phyloP scores from a whole-genome alignment of 768 basidiomycete genomes.

The Suillus subalutaceus region DNA sequence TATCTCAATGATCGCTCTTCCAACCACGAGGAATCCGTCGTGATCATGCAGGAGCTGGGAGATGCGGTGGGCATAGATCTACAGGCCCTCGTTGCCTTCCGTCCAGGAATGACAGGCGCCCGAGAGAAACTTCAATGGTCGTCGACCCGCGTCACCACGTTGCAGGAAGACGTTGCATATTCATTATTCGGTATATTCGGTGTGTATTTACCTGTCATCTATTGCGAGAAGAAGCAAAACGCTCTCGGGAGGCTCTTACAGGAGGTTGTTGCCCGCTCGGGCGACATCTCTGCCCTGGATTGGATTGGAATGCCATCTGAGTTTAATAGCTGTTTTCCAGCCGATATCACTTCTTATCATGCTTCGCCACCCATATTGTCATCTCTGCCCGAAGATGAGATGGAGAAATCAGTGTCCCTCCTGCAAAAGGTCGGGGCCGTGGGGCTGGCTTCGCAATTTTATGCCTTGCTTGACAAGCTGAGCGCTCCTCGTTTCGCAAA shows the following conservation, averaged over 20 bases:
- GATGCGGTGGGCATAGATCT: not conserved
- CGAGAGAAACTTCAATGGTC: not conserved
- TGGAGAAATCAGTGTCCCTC: not conserved
- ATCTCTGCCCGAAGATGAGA: not conserved
- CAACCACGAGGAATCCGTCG: not conserved
- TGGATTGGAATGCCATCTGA: conserved; percentile 3
- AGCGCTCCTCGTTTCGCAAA: conserved; percentile 4
- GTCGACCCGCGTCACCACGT: conserved; percentile 6
- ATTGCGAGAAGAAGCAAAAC: not conserved
- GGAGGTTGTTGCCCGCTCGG: not conserved
- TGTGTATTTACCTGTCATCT: not conserved
- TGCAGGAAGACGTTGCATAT: conserved; percentile 17
- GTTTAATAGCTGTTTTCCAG: conserved; percentile 5
- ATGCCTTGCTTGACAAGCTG: not conserved
- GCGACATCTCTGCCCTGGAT: not conserved
- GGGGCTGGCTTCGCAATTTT: conserved; percentile 1
- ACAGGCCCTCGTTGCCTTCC: not conserved
- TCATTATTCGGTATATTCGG: conserved; percentile 15
- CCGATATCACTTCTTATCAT: conserved; percentile 1
- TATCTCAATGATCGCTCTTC: not conserved
- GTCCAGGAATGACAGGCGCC: not conserved
- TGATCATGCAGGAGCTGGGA: conserved; percentile 1
- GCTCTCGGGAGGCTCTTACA: conserved; percentile 2
- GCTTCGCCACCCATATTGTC: not conserved
- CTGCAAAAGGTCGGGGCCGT: not conserved